Percentiles rank a stretch among this genome's conserved stretches.
Conservation (phyloP, 495 filamentous ascomycete species). For the Xanthoparmelia taractica region DNA sequence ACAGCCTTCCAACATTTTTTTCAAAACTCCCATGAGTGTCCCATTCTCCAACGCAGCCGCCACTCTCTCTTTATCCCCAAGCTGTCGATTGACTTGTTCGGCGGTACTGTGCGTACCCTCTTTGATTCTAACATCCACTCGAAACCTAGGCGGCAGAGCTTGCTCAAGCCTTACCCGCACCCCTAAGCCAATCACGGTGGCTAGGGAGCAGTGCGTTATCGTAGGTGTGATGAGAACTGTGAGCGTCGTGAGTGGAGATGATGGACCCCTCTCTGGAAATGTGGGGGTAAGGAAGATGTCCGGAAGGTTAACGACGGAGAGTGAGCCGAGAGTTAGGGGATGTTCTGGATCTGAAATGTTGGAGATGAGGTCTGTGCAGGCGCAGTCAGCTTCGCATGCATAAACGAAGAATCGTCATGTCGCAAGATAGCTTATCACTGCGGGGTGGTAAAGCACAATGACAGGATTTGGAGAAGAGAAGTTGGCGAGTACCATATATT, state of each 20-base stretch:
- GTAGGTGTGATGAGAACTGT: slow-evolving; percentile 81
- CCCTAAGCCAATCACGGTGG: slow-evolving; percentile 92
- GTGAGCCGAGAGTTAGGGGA: slow-evolving; percentile 80
- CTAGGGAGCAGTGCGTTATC: slow-evolving; percentile 91
- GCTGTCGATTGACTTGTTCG: slow-evolving; percentile 90
- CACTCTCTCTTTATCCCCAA: slow-evolving; percentile 93
- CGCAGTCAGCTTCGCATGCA: slow-evolving; percentile 4
- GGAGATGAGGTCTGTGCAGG: slow-evolving; percentile 71
- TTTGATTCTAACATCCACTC: slow-evolving; percentile 89
- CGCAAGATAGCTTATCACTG: background rate
- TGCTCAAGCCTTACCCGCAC: slow-evolving; percentile 87
- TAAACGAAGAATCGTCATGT: background rate
- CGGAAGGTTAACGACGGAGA: slow-evolving; percentile 87
- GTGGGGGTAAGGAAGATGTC: slow-evolving; percentile 71
- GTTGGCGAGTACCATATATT: slow-evolving; percentile 62
- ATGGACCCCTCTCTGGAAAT: slow-evolving; percentile 21
- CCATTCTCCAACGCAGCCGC: slow-evolving; percentile 92
- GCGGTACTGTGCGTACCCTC: slow-evolving; percentile 92
- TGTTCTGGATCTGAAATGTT: slow-evolving; percentile 95
- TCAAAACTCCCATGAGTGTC: slow-evolving; percentile 75
- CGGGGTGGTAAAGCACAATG: background rate
- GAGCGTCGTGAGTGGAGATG: slow-evolving; percentile 41
- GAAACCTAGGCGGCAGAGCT: slow-evolving; percentile 82
- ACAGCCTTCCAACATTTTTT: slow-evolving; percentile 73
- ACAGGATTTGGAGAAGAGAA: background rate